Percentiles rank a stretch among this genome's conserved stretches.
These are phyloP conservation scores for Silene uniflora DNA, from an alignment of 148 eudicot genomes.

Conservation along the genomic window DNA sequence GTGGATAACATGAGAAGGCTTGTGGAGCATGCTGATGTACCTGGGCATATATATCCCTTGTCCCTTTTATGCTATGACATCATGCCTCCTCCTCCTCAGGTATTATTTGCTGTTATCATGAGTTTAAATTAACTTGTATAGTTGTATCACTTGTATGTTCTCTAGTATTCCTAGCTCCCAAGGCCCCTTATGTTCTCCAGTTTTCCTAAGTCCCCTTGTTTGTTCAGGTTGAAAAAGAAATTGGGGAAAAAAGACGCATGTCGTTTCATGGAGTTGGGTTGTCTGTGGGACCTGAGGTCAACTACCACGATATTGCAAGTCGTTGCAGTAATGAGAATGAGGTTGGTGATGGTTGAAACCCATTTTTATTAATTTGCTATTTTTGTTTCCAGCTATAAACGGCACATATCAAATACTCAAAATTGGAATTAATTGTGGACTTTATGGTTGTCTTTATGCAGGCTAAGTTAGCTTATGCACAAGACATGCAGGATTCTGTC, in stretches of 20 bases:
- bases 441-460: constrained; percentile 31
- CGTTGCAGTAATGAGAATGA: constrained; percentile 52
- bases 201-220: constrained; percentile 3
- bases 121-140: constrained; percentile 1
- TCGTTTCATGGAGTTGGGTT: constrained; percentile 79
- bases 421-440: neutral
- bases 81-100: constrained; percentile 97
- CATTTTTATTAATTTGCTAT: neutral
- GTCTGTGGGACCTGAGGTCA: constrained; percentile 59
- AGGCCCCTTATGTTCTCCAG: neutral
- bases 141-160: neutral
- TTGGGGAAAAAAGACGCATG: constrained; percentile 86
- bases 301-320: constrained; percentile 43
- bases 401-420: neutral
- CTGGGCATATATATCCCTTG: constrained; percentile 84
- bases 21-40: constrained; percentile 73
- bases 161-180: neutral
- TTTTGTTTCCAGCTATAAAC: neutral
- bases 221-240: constrained; percentile 86
- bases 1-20: constrained; percentile 97
- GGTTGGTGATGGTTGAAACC: constrained; percentile 38
- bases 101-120: constrained; percentile 26
- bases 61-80: constrained; percentile 79
- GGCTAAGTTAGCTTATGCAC: constrained; percentile 59
- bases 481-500: constrained; percentile 54